Percentiles rank a stretch among this genome's conserved stretches.
phyloP scores from a whole-genome alignment of 139 green algal species.

The Haematococcus sp. region DNA sequence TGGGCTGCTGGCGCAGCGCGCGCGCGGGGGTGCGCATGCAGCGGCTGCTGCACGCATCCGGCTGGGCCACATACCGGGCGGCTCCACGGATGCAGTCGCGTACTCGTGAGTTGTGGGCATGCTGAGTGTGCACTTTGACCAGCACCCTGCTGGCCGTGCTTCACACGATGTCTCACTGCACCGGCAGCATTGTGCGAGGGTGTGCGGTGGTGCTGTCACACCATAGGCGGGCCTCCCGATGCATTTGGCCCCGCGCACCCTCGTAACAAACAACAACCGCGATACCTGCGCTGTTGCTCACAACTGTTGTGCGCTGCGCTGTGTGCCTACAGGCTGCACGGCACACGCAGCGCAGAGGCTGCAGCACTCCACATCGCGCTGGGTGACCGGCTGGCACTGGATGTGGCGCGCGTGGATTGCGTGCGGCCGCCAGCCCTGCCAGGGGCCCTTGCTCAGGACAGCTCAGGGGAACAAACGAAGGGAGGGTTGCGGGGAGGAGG shows the following conservation, averaged over 20 bases:
- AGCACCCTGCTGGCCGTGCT: too few species aligned
- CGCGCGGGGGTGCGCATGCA: background rate
- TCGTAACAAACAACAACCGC: too few species aligned
- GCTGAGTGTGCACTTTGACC: too few species aligned
- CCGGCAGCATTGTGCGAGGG: too few species aligned
- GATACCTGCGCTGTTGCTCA: too few species aligned
- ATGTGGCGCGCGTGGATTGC: conserved; percentile 61
- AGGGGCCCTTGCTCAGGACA: too few species aligned
- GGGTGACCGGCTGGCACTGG: conserved; percentile 75
- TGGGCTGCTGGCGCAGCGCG: conserved; percentile 59
- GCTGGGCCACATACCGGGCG: conserved; percentile 78
- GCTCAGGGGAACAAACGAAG: too few species aligned
- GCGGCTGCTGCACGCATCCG: conserved; percentile 48
- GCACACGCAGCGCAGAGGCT: conserved; percentile 61
- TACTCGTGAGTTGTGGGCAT: conserved; percentile 59
- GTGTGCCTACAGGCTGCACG: conserved; percentile 58
- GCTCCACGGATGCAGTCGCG: conserved; percentile 84
- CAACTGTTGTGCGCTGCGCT: background rate
- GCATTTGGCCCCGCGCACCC: too few species aligned
- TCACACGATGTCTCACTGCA: too few species aligned
- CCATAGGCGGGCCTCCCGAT: too few species aligned
- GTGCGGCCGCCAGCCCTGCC: background rate
- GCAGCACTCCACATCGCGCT: conserved; percentile 83
- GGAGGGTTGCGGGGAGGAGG: too few species aligned
- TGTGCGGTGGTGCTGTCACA: too few species aligned